Base-by-base conservation (phyloP, 345 rosid species). In the Carallia brachiata region DNA sequence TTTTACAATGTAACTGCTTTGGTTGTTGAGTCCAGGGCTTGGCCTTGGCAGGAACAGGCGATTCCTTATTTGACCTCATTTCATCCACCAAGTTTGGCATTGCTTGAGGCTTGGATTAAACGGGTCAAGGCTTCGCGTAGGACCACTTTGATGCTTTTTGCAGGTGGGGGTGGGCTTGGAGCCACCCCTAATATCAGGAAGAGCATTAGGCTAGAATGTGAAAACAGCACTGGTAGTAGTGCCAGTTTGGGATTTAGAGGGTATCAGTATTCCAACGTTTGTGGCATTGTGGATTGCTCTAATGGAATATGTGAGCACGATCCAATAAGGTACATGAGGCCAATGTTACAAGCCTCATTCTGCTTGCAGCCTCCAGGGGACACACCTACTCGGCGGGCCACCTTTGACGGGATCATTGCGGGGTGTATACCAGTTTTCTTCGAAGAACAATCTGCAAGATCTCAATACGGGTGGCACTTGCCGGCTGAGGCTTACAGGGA, bases 21-120 rank as follows among this genome's bases (percentile, higher is more conserved):
- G 80, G 83, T 89, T 19, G 79, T 84, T 3, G 97, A 95, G 66
- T 72, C 84, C 4, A 84, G 99, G 39, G 36, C 78, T 6, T 92
- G 96, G 97, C 83, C 97, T 7, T 92, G 96, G 99, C 97, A 95
- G 77, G 99, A 95, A 64, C 93, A 87, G 37, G 93, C 93, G 9
- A 83, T 92, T 56, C 99, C 99, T 60, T 90, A 92, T 37, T 92
- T 96, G 61, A 95, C 97, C 6, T 89, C 97, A 62, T 95, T 86
- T 79, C 99, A 95, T 61, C 99, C 97, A 1, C 84, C 90, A 7
- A 90, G 73, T 80, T 72, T 82, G 53, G 79, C 81, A 34, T 78
- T 87, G 54, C 66, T 90, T 0, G 86, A 87, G n/a, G 82, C 89
- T 0, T 94, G 98, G 97, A 68, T 87, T 65, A 84, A 79, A 4